phyloP scores from a whole-genome alignment of 2,329 filamentous ascomycete genomes.

The Dactylellina leptospora region DNA sequence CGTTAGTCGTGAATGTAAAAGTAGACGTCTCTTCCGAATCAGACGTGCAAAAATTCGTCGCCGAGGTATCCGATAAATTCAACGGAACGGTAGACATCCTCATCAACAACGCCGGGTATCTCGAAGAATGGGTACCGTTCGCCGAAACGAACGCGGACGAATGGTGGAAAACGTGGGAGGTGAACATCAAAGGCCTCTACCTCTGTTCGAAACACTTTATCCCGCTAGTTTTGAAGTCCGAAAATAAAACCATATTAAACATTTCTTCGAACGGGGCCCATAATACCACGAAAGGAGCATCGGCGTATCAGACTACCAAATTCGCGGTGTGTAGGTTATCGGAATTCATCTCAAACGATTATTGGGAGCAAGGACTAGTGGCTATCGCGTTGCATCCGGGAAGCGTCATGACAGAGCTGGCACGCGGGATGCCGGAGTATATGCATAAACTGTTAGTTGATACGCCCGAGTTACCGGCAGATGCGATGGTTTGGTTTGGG shows the following conservation, averaged over 20 bases:
- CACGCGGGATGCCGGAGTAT: conserved; percentile 59
- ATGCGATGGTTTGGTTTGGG: conserved; percentile 46
- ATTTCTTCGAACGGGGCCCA: conserved; percentile 62
- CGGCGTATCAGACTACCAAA: conserved; percentile 64
- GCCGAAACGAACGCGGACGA: conserved; percentile 58
- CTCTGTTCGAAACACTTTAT: conserved; percentile 59
- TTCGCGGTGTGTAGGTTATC: conserved; percentile 62
- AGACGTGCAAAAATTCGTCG: conserved; percentile 59
- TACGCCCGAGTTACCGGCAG: conserved; percentile 35
- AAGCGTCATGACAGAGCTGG: conserved; percentile 63
- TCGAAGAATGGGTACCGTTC: conserved; percentile 58
- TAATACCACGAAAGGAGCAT: conserved; percentile 58
- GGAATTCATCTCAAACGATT: conserved; percentile 63
- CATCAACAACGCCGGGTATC: conserved; percentile 63
- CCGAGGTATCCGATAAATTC: conserved; percentile 56
- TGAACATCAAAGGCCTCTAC: conserved; percentile 65
- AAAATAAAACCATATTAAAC: conserved; percentile 59
- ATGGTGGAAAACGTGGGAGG: conserved; percentile 62
- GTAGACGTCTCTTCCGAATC: conserved; percentile 60
- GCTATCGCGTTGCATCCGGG: conserved; percentile 64
- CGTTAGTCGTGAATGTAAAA: conserved; percentile 50
- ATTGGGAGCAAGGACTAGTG: conserved; percentile 62
- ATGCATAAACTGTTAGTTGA: conserved; percentile 44
- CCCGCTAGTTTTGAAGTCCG: conserved; percentile 15
- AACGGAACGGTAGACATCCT: conserved; percentile 61